These are phyloP conservation scores for Talaromyces sp. DNA, from an alignment of 2,329 filamentous ascomycete species.

Conservation along the genomic window DNA sequence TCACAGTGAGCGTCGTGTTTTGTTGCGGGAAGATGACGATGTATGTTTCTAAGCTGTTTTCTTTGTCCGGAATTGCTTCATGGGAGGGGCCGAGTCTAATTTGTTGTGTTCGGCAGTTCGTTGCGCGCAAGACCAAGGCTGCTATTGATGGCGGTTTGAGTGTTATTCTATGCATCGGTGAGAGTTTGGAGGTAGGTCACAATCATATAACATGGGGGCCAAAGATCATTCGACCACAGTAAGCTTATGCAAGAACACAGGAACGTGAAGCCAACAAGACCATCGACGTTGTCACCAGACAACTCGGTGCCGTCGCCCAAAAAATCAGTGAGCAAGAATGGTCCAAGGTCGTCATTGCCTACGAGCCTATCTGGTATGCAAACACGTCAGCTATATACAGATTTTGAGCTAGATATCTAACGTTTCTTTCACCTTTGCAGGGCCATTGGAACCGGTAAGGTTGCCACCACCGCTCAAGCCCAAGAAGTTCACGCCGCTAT, in stretches of 20 bases:
- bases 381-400: neutral
- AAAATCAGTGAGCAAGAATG: constrained; percentile 66
- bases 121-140: constrained; percentile 91
- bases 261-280: constrained; percentile 83
- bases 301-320: constrained; percentile 77
- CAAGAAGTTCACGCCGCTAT: constrained; percentile 93
- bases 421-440: constrained; percentile 25
- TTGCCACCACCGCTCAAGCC: constrained; percentile 80
- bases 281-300: constrained; percentile 64
- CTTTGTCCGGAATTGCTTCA: neutral
- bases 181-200: constrained; percentile 66
- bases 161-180: constrained; percentile 96
- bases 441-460: constrained; percentile 85
- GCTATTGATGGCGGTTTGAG: constrained; percentile 79
- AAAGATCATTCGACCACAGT: too few species aligned
- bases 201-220: too few species aligned
- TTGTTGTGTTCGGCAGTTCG: constrained; percentile 46
- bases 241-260: constrained; percentile 26
- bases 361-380: constrained; percentile 95
- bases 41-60: constrained; percentile 28
- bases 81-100: neutral
- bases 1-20: constrained; percentile 89
- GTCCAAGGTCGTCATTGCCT: constrained; percentile 92
- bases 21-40: constrained; percentile 79
- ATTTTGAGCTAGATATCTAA: neutral